Conservation (phyloP, 108 stramenopile genomes). For the Fistulifera pelliculosa region DNA sequence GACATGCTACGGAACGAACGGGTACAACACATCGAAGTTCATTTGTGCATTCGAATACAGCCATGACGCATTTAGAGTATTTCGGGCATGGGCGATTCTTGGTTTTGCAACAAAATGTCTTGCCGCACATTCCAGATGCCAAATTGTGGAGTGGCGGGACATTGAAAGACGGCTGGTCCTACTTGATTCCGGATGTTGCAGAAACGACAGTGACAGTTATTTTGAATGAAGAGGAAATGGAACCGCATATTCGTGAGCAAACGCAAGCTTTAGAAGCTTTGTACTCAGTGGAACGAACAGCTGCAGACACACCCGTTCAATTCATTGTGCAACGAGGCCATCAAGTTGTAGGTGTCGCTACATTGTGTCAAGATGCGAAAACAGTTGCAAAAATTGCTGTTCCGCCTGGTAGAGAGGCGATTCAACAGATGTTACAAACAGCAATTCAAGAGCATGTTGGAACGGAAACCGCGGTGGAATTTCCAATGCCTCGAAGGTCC, state of each 20-base stretch:
- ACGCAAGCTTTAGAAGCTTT: slow-evolving; percentile 7
- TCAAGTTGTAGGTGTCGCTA: slow-evolving; percentile 62
- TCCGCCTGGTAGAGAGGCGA: slow-evolving; percentile 17
- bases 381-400: slow-evolving; percentile 52
- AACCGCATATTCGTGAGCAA: slow-evolving; percentile 12
- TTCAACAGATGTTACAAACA: too few relatives aligned
- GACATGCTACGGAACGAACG: slow-evolving; percentile 47
- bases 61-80: slow-evolving; percentile 69
- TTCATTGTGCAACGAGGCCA: slow-evolving; percentile 63
- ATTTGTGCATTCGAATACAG: slow-evolving; percentile 72
- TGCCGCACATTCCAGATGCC: slow-evolving; percentile 41
- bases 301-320: not conserved
- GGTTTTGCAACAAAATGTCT: slow-evolving; percentile 49
- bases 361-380: slow-evolving; percentile 43
- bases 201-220: slow-evolving; percentile 38
- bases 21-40: slow-evolving; percentile 55
- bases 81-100: slow-evolving; percentile 69
- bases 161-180: slow-evolving; percentile 68
- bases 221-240: slow-evolving; percentile 46
- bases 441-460: too few relatives aligned
- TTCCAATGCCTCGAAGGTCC: too few relatives aligned
- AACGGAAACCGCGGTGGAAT: too few relatives aligned
- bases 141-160: slow-evolving; percentile 50
- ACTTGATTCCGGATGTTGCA: slow-evolving; percentile 47
- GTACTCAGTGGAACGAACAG: not conserved